These are phyloP conservation scores for Mortierella sp. DNA, from an alignment of 371 early-diverging fungal species.

Conservation along the genomic window DNA sequence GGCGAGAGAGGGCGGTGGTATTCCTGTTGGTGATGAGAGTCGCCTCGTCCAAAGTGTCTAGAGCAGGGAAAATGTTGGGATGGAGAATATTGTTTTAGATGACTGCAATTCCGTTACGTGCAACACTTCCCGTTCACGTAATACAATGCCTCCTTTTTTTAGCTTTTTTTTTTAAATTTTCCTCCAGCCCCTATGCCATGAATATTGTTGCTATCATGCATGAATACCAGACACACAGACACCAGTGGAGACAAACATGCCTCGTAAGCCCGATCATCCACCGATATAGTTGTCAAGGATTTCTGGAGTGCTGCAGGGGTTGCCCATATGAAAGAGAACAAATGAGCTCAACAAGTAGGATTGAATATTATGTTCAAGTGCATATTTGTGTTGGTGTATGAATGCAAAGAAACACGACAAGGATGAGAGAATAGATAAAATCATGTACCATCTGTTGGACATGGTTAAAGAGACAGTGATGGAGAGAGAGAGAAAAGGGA, in stretches of 20 bases:
- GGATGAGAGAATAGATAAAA: background rate
- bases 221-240: no score
- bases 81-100: background rate
- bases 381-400: no score
- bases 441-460: no score
- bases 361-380: no score
- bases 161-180: background rate
- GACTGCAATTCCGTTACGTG: background rate
- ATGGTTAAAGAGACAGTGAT: background rate
- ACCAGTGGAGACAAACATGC: no score
- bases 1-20: conserved; percentile 38
- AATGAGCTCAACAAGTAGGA: no score
- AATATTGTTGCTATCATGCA: no score
- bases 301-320: no score
- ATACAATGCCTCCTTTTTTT: background rate
- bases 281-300: no score
- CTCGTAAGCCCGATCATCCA: no score
- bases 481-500: background rate
- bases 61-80: background rate
- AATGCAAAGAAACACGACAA: background rate
- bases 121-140: background rate
- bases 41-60: conserved; percentile 33
- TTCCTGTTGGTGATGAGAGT: conserved; percentile 17
- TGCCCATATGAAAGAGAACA: no score
- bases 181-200: background rate